Percentiles rank a stretch among this genome's conserved stretches.
phyloP scores from a whole-genome alignment of 345 rosid genomes.

The Gossypium anomalum region DNA sequence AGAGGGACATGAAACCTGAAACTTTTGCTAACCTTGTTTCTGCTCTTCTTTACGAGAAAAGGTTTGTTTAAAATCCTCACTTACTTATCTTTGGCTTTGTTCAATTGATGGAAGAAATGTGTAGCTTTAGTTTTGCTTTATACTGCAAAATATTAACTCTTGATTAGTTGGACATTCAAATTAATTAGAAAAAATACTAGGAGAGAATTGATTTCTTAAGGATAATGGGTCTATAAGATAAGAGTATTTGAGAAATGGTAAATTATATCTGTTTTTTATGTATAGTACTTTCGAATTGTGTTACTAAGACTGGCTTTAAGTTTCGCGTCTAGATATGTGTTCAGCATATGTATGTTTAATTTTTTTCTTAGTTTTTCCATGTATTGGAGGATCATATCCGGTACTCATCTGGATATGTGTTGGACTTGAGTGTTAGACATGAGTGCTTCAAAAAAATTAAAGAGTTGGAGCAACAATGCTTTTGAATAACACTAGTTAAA shows the following conservation, averaged over 20 bases:
- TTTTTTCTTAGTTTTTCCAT: too few species aligned
- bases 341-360: too few species aligned
- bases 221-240: too few species aligned
- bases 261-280: too few species aligned
- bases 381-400: too few species aligned
- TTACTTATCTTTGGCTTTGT: neutral
- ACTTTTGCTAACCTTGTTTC: slow-evolving; percentile 95
- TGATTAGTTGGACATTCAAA: neutral
- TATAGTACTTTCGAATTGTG: too few species aligned
- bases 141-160: neutral
- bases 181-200: neutral
- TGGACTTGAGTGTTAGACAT: neutral
- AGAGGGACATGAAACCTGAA: slow-evolving; percentile 99
- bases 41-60: slow-evolving; percentile 90
- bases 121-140: neutral
- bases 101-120: neutral
- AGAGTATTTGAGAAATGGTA: too few species aligned
- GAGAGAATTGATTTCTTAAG: neutral
- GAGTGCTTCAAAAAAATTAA: neutral
- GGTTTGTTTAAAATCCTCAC: slow-evolving; percentile 33
- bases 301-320: too few species aligned
- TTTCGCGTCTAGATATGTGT: too few species aligned
- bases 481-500: neutral
- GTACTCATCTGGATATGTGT: too few species aligned
- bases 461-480: neutral